A percentile compares a stretch with the other conserved stretches of the same genome.
Conservation (phyloP, 2,329 filamentous ascomycete genomes). For the Raffaelea albimanens region DNA sequence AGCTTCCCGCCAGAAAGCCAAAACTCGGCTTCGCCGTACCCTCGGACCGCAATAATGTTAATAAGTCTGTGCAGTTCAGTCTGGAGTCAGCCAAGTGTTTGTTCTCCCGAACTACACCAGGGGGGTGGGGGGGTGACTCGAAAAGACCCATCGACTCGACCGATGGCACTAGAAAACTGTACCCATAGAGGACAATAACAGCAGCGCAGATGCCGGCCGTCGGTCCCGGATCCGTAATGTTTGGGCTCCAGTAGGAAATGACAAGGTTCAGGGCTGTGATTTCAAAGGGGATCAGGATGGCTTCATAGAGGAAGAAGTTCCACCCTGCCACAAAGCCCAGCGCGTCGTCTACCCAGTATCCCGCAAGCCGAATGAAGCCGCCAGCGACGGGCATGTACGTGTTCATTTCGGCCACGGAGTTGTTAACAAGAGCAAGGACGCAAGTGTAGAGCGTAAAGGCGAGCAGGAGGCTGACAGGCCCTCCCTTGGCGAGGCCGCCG, state of each 20-base stretch:
- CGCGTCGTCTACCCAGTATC: conserved; percentile 34
- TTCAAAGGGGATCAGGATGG: conserved; percentile 1
- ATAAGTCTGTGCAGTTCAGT: conserved; percentile 3
- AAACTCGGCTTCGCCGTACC: conserved; percentile 12
- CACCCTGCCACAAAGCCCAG: conserved; percentile 37
- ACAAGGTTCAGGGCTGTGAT: conserved; percentile 5
- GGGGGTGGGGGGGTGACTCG: not conserved
- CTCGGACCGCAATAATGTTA: conserved; percentile 3
- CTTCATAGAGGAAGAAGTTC: conserved; percentile 29
- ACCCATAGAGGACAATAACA: conserved; percentile 18
- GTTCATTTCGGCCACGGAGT: conserved; percentile 43
- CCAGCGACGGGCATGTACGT: conserved; percentile 48
- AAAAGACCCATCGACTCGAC: not conserved
- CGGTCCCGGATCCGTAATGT: too few relatives aligned
- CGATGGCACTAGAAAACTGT: not conserved
- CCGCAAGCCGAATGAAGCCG: conserved; percentile 36
- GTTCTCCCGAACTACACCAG: too few relatives aligned
- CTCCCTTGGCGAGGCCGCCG: conserved; percentile 12
- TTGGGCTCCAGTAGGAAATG: conserved; percentile 11
- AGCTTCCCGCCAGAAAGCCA: conserved; percentile 27
- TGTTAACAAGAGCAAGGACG: conserved; percentile 21
- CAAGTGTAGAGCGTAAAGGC: conserved; percentile 26
- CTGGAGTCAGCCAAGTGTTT: too few relatives aligned
- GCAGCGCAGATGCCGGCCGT: not conserved
- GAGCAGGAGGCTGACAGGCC: conserved; percentile 16